Evolutionary conservation across 1,284 basidiomycete genomes (phyloP).

Genomic region (Amylostereum chailletii): DNA sequence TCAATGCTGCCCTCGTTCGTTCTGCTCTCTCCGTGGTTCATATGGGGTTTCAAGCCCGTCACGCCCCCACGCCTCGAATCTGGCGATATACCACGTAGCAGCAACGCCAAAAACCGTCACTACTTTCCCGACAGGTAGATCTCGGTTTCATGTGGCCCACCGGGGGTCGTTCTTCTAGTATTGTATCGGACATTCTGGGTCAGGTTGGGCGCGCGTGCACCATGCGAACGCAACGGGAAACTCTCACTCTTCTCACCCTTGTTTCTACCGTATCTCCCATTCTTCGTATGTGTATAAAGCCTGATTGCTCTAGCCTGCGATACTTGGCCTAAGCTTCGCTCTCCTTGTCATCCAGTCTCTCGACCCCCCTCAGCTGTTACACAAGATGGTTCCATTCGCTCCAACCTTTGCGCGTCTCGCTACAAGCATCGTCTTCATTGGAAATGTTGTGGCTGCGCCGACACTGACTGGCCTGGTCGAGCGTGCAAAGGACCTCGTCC

Average conservation of each 20-base stretch:
- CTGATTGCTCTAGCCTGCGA: background rate
- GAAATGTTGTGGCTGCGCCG: background rate
- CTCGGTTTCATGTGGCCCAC: too few relatives aligned
- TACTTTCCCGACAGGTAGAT: too few relatives aligned
- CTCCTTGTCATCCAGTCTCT: conserved; percentile 24
- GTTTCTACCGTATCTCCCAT: background rate
- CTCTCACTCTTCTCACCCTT: background rate
- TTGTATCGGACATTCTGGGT: too few relatives aligned
- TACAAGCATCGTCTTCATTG: background rate
- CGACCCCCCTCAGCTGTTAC: background rate
- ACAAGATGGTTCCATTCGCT: background rate
- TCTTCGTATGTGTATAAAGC: background rate
- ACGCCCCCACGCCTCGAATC: too few relatives aligned
- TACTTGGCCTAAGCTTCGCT: background rate
- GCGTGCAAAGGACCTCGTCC: background rate
- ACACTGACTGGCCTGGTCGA: background rate
- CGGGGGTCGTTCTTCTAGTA: too few relatives aligned
- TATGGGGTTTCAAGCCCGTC: too few relatives aligned
- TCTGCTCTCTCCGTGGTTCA: too few relatives aligned
- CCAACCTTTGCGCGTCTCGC: background rate
- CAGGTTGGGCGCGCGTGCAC: background rate
- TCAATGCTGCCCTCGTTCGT: too few relatives aligned
- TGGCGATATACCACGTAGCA: too few relatives aligned
- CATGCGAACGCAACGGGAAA: background rate
- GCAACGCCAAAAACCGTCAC: too few relatives aligned